A percentile compares a stretch with the other conserved stretches of the same genome.
Conservation (phyloP, 2,329 filamentous ascomycete genomes). For the Pseudocercospora fijiensis region DNA sequence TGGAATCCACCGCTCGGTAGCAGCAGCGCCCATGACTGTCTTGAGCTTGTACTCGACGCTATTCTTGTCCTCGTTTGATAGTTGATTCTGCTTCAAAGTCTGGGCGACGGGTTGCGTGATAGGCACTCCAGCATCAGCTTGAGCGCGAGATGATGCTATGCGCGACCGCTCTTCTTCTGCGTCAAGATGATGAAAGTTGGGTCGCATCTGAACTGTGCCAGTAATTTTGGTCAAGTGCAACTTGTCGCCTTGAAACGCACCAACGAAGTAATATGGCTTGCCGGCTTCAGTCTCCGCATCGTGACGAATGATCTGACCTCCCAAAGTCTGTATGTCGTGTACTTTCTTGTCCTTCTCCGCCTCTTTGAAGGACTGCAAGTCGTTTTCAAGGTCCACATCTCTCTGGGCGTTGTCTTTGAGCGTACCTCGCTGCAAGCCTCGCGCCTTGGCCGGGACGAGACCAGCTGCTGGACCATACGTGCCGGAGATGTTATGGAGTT, state of each 20-base stretch:
- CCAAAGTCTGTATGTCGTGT: conserved; percentile 77
- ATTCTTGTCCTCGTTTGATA: conserved; percentile 56
- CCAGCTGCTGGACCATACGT: conserved; percentile 51
- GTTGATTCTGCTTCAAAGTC: conserved; percentile 29
- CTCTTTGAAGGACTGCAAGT: conserved; percentile 60
- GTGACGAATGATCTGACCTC: conserved; percentile 69
- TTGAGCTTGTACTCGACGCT: conserved; percentile 65
- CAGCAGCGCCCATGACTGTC: conserved; percentile 71
- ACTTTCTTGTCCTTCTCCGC: conserved; percentile 70
- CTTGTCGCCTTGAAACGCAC: conserved; percentile 82
- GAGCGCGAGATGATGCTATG: conserved; percentile 40
- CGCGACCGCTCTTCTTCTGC: conserved; percentile 72
- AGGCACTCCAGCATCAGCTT: conserved; percentile 45
- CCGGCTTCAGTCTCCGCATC: conserved; percentile 66
- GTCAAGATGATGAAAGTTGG: conserved; percentile 90
- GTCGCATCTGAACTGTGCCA: conserved; percentile 82
- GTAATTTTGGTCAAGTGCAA: conserved; percentile 82
- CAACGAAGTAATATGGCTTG: conserved; percentile 79
- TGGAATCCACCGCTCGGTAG: conserved; percentile 77
- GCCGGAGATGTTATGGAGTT: conserved; percentile 42
- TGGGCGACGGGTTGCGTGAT: conserved; percentile 18
- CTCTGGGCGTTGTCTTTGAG: conserved; percentile 50
- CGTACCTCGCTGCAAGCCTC: conserved; percentile 13
- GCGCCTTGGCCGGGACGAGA: conserved; percentile 38
- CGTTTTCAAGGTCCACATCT: conserved; percentile 41